Conservation (phyloP, 805 yeast genomes). For the Saturnispora saitoi region DNA sequence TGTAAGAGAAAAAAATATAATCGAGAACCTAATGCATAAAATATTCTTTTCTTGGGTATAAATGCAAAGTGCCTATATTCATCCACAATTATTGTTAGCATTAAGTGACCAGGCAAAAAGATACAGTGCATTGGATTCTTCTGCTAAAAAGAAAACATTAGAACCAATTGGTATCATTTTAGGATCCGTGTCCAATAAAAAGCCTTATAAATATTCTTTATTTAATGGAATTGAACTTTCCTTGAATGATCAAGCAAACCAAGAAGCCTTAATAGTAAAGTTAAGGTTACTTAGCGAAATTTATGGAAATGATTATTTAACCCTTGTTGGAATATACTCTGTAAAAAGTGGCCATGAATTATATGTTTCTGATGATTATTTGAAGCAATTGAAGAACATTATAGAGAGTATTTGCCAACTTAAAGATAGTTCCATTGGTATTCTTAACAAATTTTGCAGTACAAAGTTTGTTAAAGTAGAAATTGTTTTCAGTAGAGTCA, state of each 20-base stretch:
- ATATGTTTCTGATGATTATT: neutral
- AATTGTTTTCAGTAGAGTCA: neutral
- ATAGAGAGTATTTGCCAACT: neutral
- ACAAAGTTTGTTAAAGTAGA: neutral
- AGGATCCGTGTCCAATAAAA: conserved; percentile 5
- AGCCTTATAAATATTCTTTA: neutral
- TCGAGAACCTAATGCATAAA: neutral
- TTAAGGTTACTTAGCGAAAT: conserved; percentile 18
- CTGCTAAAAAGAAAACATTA: no score
- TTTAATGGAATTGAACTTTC: conserved; percentile 10
- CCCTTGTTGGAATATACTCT: conserved; percentile 21
- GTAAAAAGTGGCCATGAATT: neutral
- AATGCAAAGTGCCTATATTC: conserved; percentile 1
- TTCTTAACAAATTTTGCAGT: no score
- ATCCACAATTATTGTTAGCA: conserved; percentile 10
- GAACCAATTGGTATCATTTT: conserved; percentile 9
- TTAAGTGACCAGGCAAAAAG: conserved; percentile 12
- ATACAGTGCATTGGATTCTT: neutral
- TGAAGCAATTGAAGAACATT: neutral
- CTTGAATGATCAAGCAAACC: neutral
- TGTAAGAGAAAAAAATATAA: neutral
- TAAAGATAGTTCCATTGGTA: neutral
- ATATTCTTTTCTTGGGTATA: neutral
- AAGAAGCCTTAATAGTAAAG: neutral
- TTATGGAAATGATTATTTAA: conserved; percentile 16